A percentile compares a stretch with the other conserved stretches of the same genome.
These are phyloP conservation scores for Parastagonospora nodorum DNA, from an alignment of 2,329 filamentous ascomycete species.

Conservation along the genomic window DNA sequence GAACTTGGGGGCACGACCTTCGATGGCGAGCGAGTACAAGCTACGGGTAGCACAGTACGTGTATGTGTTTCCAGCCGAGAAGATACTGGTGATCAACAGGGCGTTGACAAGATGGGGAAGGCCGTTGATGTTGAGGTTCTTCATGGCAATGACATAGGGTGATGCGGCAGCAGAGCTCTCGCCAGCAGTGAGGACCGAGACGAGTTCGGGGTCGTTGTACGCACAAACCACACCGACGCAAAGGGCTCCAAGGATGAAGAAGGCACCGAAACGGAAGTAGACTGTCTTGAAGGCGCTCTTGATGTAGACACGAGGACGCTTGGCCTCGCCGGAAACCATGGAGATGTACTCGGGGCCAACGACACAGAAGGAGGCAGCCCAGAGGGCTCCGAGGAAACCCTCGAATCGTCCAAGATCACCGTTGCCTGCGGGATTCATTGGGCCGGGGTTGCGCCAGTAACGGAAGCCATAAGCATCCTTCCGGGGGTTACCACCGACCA, in stretches of 20 bases:
- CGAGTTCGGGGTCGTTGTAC: conserved; percentile 72
- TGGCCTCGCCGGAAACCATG: conserved; percentile 55
- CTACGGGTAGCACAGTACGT: conserved; percentile 60
- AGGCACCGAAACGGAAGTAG: conserved; percentile 52
- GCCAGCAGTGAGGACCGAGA: conserved; percentile 52
- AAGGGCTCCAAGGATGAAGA: conserved; percentile 54
- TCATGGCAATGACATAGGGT: conserved; percentile 68
- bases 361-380: conserved; percentile 53
- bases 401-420: conserved; percentile 39
- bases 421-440: conserved; percentile 34
- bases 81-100: conserved; percentile 58
- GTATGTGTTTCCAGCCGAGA: conserved; percentile 62
- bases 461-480: conserved; percentile 52
- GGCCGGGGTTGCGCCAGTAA: conserved; percentile 49
- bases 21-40: conserved; percentile 59
- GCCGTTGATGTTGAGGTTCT: conserved; percentile 57
- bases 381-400: conserved; percentile 47
- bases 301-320: conserved; percentile 53
- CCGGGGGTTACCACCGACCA: conserved; percentile 52
- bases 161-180: conserved; percentile 58
- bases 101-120: conserved; percentile 66
- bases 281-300: conserved; percentile 56
- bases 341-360: conserved; percentile 56
- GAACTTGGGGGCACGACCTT: conserved; percentile 59
- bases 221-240: conserved; percentile 57